phyloP scores from a whole-genome alignment of 441 rosid species.

The Pelargonium australe region DNA sequence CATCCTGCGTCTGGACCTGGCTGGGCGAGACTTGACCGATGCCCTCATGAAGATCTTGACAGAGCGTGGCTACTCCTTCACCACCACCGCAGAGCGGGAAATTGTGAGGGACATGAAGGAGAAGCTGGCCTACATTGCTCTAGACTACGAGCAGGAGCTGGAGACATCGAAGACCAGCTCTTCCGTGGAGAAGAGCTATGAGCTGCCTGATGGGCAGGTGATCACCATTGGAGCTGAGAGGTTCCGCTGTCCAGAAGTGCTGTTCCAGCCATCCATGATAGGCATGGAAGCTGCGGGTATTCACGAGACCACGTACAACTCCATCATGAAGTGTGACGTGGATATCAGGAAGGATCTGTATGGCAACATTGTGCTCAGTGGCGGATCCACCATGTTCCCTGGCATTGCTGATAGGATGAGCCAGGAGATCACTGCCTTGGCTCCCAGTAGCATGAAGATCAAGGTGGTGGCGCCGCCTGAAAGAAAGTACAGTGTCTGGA shows the following conservation, averaged over 20 bases:
- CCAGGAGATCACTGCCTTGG: conserved; percentile 73
- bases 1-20: conserved; percentile 65
- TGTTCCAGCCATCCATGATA: conserved; percentile 71
- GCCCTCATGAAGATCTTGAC: conserved; percentile 67
- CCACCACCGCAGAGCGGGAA: conserved; percentile 77
- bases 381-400: conserved; percentile 67
- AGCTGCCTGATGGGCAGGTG: conserved; percentile 75
- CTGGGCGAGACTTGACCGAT: conserved; percentile 73
- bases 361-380: conserved; percentile 69
- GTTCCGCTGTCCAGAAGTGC: conserved; percentile 75
- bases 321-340: too few species aligned
- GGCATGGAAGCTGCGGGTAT: too few species aligned
- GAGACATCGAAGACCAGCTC: conserved; percentile 60
- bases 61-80: conserved; percentile 72
- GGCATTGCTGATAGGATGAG: too few species aligned
- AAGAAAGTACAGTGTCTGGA: conserved; percentile 79
- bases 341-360: too few species aligned
- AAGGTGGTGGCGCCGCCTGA: conserved; percentile 77
- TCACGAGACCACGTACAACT: conserved; percentile 70
- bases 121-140: conserved; percentile 65
- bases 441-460: conserved; percentile 81
- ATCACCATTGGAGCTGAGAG: too few species aligned
- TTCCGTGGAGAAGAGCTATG: conserved; percentile 62
- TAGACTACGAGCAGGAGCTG: conserved; percentile 68
- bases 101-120: conserved; percentile 76